These are phyloP conservation scores for Fusarium avenaceum DNA, from an alignment of 2,329 filamentous ascomycete species.

Conservation along the genomic window DNA sequence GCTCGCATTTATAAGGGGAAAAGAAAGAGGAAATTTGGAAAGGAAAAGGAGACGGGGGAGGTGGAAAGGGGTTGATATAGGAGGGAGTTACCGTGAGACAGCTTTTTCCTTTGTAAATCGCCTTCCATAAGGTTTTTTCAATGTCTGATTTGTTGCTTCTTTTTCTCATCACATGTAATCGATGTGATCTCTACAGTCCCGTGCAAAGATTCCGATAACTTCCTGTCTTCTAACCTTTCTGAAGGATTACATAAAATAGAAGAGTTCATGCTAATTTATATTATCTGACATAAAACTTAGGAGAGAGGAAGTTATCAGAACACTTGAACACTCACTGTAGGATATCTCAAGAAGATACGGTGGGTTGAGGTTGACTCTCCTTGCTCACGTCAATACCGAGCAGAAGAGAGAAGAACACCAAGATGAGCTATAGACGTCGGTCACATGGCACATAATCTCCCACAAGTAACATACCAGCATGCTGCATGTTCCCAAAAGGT, in stretches of 20 bases:
- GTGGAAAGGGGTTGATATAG: neutral
- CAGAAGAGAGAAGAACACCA: conserved; percentile 46
- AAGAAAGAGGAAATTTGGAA: neutral
- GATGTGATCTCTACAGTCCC: neutral
- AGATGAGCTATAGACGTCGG: conserved; percentile 39
- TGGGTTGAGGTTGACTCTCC: neutral
- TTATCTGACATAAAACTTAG: no score
- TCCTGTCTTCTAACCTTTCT: no score
- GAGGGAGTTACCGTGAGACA: neutral
- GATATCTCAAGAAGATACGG: neutral
- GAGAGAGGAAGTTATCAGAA: no score
- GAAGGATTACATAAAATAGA: no score
- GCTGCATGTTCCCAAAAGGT: conserved; percentile 39
- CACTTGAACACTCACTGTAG: no score
- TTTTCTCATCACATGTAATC: neutral
- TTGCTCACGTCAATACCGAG: conserved; percentile 43
- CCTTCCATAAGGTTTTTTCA: neutral
- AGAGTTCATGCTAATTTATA: no score
- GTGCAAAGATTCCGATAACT: no score
- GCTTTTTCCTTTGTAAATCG: neutral
- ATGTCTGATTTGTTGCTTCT: neutral
- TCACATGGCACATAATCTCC: neutral
- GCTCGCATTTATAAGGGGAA: neutral
- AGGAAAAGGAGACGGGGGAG: neutral
- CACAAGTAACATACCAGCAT: conserved; percentile 32